phyloP scores from a whole-genome alignment of 495 filamentous ascomycete genomes.

The Lindgomyces ingoldianus region DNA sequence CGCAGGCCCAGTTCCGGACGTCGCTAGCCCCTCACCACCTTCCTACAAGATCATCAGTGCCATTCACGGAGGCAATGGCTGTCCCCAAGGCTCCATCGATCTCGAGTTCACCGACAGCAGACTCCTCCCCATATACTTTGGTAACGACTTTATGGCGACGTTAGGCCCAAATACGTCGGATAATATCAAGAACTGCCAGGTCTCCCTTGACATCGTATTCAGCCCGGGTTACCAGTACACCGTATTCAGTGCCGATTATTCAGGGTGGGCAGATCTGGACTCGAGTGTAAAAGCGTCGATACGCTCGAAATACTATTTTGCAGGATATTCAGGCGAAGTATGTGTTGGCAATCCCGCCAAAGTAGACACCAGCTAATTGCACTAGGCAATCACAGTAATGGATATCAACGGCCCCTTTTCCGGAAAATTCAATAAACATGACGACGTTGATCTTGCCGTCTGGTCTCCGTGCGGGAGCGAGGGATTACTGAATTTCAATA shows the following conservation, averaged over 20 bases:
- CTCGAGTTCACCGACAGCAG: constrained; percentile 21
- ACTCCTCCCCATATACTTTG: constrained; percentile 32
- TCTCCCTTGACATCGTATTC: constrained; percentile 51
- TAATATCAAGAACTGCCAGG: constrained; percentile 54
- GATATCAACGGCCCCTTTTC: constrained; percentile 27
- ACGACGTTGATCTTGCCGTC: constrained; percentile 30
- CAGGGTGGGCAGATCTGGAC: constrained; percentile 49
- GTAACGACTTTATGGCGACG: constrained; percentile 42
- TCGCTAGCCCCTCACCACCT: constrained; percentile 1
- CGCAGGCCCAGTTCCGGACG: constrained; percentile 21
- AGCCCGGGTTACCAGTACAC: constrained; percentile 52
- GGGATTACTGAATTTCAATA: constrained; percentile 39
- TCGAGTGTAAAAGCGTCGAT: constrained; percentile 48
- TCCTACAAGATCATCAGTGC: constrained; percentile 29
- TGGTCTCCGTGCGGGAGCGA: constrained; percentile 39
- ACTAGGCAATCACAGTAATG: constrained; percentile 18
- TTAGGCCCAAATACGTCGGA: constrained; percentile 45
- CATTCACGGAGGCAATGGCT: constrained; percentile 33
- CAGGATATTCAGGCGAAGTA: constrained; percentile 42
- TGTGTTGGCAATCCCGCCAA: neutral
- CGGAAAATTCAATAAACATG: constrained; percentile 34
- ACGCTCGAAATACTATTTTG: constrained; percentile 54
- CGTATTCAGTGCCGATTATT: constrained; percentile 52
- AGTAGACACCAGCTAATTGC: neutral
- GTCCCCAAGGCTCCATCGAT: constrained; percentile 35